A percentile compares a stretch with the other conserved stretches of the same genome.
Evolutionary conservation across 2,329 filamentous ascomycete genomes (phyloP).

Genomic region (Hymenoscyphus linearis): DNA sequence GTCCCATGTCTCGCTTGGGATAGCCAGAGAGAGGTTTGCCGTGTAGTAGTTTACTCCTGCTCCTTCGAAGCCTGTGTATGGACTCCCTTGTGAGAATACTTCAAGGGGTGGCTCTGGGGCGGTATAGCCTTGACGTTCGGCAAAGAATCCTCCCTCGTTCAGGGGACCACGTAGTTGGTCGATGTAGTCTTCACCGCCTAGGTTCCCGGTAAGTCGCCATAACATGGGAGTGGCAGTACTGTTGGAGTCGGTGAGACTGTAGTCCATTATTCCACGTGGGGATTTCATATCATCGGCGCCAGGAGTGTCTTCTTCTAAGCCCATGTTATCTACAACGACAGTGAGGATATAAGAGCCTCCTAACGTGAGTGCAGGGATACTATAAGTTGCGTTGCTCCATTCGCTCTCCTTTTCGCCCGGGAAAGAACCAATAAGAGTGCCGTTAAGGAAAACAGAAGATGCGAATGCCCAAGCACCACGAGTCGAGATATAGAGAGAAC

Average conservation of each 20-base stretch:
- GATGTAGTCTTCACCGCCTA: slow-evolving; percentile 57
- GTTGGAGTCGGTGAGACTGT: slow-evolving; percentile 41
- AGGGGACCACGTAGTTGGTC: slow-evolving; percentile 57
- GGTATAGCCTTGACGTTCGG: slow-evolving; percentile 58
- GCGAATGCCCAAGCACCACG: slow-evolving; percentile 66
- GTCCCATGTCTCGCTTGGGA: slow-evolving; percentile 48
- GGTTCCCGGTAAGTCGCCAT: slow-evolving; percentile 66
- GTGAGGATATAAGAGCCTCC: slow-evolving; percentile 58
- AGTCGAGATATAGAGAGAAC: slow-evolving; percentile 50
- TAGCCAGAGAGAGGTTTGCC: slow-evolving; percentile 46
- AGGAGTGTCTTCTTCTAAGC: slow-evolving; percentile 62
- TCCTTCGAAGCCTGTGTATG: slow-evolving; percentile 27
- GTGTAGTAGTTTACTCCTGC: slow-evolving; percentile 54
- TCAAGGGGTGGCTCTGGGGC: slow-evolving; percentile 47
- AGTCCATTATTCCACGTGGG: slow-evolving; percentile 57
- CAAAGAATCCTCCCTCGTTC: slow-evolving; percentile 61
- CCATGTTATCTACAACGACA: slow-evolving; percentile 67
- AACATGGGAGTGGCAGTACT: slow-evolving; percentile 38
- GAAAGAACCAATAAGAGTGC: slow-evolving; percentile 58
- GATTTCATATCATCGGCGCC: slow-evolving; percentile 57
- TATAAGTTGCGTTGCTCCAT: slow-evolving; percentile 51
- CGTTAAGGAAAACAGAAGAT: slow-evolving; percentile 62
- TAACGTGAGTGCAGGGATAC: slow-evolving; percentile 44
- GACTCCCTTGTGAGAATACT: slow-evolving; percentile 39
- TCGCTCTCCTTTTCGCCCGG: slow-evolving; percentile 45